Base-by-base conservation (phyloP, 129 eudicot genomes). In the Artemisia tridentata region DNA sequence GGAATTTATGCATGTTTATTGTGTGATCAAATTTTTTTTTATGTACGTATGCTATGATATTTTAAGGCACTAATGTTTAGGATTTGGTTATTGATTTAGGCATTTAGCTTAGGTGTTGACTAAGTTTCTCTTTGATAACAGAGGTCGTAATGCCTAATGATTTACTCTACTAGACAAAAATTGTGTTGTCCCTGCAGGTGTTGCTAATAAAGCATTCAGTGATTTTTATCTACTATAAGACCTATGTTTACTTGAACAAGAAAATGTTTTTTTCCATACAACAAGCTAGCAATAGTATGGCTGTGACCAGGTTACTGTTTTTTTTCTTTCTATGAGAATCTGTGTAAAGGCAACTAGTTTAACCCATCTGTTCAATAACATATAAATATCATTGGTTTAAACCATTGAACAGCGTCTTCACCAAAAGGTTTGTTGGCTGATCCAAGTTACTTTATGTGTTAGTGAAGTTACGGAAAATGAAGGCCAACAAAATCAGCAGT, bases 341-440 rank as follows among this genome's bases (percentile, higher is more conserved):
- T 20, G 74, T 70, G 53, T 7, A 31, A 72, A 61, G 20, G 20
- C 62, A 11, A 52, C 46, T n/a, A n/a, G n/a, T n/a, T n/a, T n/a
- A n/a, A n/a, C n/a, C n/a, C n/a, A n/a, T n/a, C n/a, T n/a, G n/a
- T n/a, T n/a, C n/a, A n/a, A n/a, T n/a, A 52, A 21, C 64, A 63
- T 31, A 64, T 67, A 49, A 9, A 11, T 38, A 52, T 15, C 5
- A 34, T 34, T 34, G 7, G 43, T 11, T 38, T 7, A 11, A 63
- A 63, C 52, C 53, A 53, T 14, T 63, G 54, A 51, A 12, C 9
- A 1, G 45, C 51, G 8, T 15, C 64, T 73, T 15, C 38, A n/a
- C 23, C 2, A 23, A 15, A 52, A 51, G 11, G 53, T 62, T 72
- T 59, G 48, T 59, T 27, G 31, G 69, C 15, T 57, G 11, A 2